A percentile compares a stretch with the other conserved stretches of the same genome.
These are phyloP conservation scores for Stephanocyclus meneghinianus DNA, from an alignment of 352 stramenopile genomes.

Conservation along the genomic window DNA sequence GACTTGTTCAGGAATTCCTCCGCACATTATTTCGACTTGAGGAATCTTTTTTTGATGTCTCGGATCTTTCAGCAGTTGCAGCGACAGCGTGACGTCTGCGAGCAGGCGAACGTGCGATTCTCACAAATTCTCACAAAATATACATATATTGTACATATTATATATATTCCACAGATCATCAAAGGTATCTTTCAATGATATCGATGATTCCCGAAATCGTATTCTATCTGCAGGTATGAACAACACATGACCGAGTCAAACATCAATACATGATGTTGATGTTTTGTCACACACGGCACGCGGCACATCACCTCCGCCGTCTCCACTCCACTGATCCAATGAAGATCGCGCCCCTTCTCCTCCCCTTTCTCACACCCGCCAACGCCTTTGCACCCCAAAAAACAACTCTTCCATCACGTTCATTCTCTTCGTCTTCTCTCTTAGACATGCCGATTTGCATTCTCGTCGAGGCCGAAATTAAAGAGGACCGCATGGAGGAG, in stretches of 20 bases:
- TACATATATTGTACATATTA: no score
- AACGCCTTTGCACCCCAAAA: conserved; percentile 11
- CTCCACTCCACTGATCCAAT: neutral
- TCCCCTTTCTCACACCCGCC: neutral
- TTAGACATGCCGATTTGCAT: conserved; percentile 60
- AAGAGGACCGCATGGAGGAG: conserved; percentile 73
- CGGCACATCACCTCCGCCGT: neutral
- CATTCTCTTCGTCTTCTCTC: neutral
- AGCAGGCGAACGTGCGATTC: neutral
- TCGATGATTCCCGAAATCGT: neutral
- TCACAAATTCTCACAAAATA: neutral
- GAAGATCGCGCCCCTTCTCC: conserved; percentile 8
- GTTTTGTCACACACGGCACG: neutral
- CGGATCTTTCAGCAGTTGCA: neutral
- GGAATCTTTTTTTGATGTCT: neutral
- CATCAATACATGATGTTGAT: neutral
- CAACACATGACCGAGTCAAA: no score
- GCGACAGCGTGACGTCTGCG: neutral
- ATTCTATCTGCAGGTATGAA: no score
- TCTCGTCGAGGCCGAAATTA: conserved; percentile 73
- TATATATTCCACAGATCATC: no score
- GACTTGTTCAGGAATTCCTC: neutral
- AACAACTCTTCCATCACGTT: conserved; percentile 1
- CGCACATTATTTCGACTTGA: neutral
- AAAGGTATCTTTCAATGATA: conserved; percentile 1